Base-by-base conservation (phyloP, 140 eudicot species). In the Anethum foeniculum region DNA sequence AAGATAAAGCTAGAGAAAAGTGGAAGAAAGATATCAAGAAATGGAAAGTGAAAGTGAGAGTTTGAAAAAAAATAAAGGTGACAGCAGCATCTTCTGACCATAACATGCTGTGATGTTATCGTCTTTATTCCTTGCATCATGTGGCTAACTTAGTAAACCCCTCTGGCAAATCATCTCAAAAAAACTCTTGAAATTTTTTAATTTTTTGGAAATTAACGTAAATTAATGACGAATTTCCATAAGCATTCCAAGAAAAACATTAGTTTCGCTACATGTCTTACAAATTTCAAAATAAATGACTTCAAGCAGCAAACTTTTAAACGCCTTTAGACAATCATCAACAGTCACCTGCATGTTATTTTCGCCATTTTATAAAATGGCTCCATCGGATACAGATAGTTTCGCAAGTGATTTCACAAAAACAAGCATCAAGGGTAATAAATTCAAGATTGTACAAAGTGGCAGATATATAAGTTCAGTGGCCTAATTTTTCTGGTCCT, bases 21-120 rank as follows among this genome's bases (percentile, higher is more conserved):
- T 9, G 36, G 65, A 75, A 81, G 64, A 75, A 13, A 14, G 38
- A 74, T 74, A 44, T 56, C 74, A 77, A 56, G 68, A 73, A 72
- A 49, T 60, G 67, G 47, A 72, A 52, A 81, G 79, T 27, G 74
- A 81, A 41, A 52, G 46, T 73, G 67, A 38, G 58, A 5, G 36
- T 60, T 25, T 6, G 73, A 81, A 54, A 54, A 54, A 39, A 65
- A 65, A 4, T 67, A 67, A 67, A 67, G 71, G 44, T 19, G 25
- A 49, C 25, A 47, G 36, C 27, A 71, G 75, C 78, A 74, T 44
- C 78, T 74, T 23, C 56, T 74, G 78, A 43, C 23, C 78, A 74
- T 74, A 41, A 43, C 77, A 74, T 74, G 49, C 69, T 39, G 77
- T 19, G 52, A 43, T 10, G 9, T 23, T 44, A 23, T 74, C 58